These are phyloP conservation scores for Tylopilus subfusipes DNA, from an alignment of 768 basidiomycete species.

Conservation along the genomic window DNA sequence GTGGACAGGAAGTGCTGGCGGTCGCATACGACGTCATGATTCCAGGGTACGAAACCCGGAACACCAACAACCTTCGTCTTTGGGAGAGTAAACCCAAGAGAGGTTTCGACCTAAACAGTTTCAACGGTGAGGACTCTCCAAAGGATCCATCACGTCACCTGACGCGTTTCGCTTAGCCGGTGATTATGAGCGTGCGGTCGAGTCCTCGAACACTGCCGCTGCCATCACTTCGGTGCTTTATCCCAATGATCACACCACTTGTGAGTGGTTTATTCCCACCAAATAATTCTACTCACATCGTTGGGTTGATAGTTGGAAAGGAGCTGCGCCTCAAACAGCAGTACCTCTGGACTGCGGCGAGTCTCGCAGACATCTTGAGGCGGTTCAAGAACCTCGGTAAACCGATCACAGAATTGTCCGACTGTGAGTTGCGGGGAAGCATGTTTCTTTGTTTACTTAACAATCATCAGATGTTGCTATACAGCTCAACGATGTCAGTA, in stretches of 20 bases:
- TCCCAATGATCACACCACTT: slow-evolving; percentile 86
- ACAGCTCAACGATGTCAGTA: slow-evolving; percentile 85
- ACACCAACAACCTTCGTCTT: slow-evolving; percentile 84
- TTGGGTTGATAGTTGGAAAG: slow-evolving; percentile 59
- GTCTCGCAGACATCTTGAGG: slow-evolving; percentile 83
- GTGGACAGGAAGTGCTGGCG: slow-evolving; percentile 92
- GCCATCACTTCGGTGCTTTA: slow-evolving; percentile 95
- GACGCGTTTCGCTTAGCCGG: slow-evolving; percentile 53
- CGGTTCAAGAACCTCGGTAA: slow-evolving; percentile 90
- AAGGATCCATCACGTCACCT: neutral
- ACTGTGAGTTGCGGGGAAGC: slow-evolving; percentile 49
- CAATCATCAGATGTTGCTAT: slow-evolving; percentile 68
- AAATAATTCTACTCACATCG: neutral
- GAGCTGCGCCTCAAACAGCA: slow-evolving; percentile 93
- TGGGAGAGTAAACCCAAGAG: slow-evolving; percentile 87
- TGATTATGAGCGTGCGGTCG: slow-evolving; percentile 88
- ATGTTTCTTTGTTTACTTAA: slow-evolving; percentile 4
- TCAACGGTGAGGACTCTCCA: slow-evolving; percentile 63
- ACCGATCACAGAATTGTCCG: slow-evolving; percentile 75
- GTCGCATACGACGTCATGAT: slow-evolving; percentile 95
- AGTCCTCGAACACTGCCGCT: slow-evolving; percentile 83
- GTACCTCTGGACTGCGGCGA: slow-evolving; percentile 92
- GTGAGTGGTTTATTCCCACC: slow-evolving; percentile 31
- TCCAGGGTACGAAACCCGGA: slow-evolving; percentile 75
- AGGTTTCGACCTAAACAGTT: slow-evolving; percentile 90